Base-by-base conservation (phyloP, 495 filamentous ascomycete genomes). In the Hypomontagnella submonticulosa region DNA sequence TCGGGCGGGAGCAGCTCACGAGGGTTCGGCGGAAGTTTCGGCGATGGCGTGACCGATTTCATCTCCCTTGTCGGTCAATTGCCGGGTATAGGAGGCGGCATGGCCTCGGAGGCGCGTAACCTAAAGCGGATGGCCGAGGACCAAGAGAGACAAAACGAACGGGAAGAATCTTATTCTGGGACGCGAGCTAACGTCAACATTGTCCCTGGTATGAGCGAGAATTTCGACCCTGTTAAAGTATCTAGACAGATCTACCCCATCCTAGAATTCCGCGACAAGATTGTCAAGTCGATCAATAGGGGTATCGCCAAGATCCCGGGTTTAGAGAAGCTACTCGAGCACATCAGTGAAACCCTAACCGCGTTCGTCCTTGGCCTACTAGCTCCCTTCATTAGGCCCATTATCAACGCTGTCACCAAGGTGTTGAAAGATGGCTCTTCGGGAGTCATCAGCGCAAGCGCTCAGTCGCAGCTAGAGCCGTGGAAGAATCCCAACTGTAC, bases 301-400 rank as follows among this genome's bases (percentile, higher is more conserved):
- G 89, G 92, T 52, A 92, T 98, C 63, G 90, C 93, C 67, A 97
- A 93, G 79, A 90, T 99, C 30, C 94, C 94, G 0, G 95, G 94
- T 2, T 83, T 99, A 2, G 91, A 96, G 72, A 82, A 84, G 3
- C 79, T 97, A 4, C 84, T 97, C 20, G 93, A 97, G 61, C 93
- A 90, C 60, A 94, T 99, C 72, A 90, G 88, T 47, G 95, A 99
- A 72, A 92, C 90, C 0, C 78, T 99, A 30, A 96, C 95, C 2
- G 78, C 96, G 16, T 97, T 98, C 71, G 82, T 98, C 57, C 83
- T 99, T 61, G 92, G 91, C 15, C 84, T 99, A 0, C 80, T 99
- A 8, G 90, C 95, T 0, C 95, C 95, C 2, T 97, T 92, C 77
- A 80, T 99, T 38, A 85, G 90, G 13, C 95, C 95, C 11, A 88